Evolutionary conservation across 2,329 filamentous ascomycete species (phyloP).

Genomic region (Hymenoscyphus occultus): DNA sequence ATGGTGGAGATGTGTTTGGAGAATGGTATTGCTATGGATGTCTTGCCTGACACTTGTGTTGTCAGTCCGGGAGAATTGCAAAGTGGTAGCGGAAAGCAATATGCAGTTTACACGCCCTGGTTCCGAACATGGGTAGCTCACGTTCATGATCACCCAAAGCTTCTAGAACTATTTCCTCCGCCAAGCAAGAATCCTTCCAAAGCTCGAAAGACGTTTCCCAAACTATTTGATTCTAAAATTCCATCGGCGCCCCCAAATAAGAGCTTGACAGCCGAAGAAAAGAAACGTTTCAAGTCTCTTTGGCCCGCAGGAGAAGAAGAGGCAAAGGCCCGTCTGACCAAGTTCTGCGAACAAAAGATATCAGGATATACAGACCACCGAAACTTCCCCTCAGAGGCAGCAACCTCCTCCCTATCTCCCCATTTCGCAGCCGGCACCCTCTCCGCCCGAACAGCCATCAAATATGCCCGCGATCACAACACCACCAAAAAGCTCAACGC

Average conservation of each 20-base stretch:
- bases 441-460: conserved; percentile 64
- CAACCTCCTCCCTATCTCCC: conserved; percentile 68
- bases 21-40: conserved; percentile 65
- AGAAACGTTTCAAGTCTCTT: conserved; percentile 52
- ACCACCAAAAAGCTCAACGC: conserved; percentile 63
- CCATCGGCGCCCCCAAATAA: conserved; percentile 65
- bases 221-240: conserved; percentile 59
- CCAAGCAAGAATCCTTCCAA: conserved; percentile 53
- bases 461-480: conserved; percentile 60
- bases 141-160: conserved; percentile 64
- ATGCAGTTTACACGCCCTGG: conserved; percentile 83
- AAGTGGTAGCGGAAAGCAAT: conserved; percentile 71
- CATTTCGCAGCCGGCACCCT: conserved; percentile 70
- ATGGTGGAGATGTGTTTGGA: conserved; percentile 60
- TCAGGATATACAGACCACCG: conserved; percentile 59
- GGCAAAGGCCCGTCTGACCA: conserved; percentile 59
- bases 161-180: conserved; percentile 59
- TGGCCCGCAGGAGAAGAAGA: conserved; percentile 78
- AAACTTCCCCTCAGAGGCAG: conserved; percentile 61
- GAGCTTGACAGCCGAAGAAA: conserved; percentile 55
- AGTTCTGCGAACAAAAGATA: conserved; percentile 65
- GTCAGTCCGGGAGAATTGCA: conserved; percentile 69
- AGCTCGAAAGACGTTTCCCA: conserved; percentile 44
- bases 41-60: conserved; percentile 77
- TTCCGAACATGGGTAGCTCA: conserved; percentile 72